Percentiles rank a stretch among this genome's conserved stretches.
These are phyloP conservation scores for Globisporangium irregulare DNA, from an alignment of 352 stramenopile genomes.

Conservation along the genomic window DNA sequence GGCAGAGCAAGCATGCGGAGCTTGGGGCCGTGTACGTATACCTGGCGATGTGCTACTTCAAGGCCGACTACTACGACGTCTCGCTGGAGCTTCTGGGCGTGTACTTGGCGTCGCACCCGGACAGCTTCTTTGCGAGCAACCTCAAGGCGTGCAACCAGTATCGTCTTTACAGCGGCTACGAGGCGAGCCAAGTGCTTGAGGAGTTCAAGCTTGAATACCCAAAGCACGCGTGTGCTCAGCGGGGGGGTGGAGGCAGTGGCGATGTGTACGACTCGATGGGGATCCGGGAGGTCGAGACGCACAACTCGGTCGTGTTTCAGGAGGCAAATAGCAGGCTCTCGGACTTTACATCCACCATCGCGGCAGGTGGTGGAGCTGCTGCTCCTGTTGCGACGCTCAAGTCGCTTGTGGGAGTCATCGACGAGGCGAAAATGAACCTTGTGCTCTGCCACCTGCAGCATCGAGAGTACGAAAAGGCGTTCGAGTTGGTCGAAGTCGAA, in stretches of 20 bases:
- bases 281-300: constrained; percentile 36
- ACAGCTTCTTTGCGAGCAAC: constrained; percentile 72
- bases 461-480: constrained; percentile 45
- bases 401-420: constrained; percentile 36
- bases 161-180: constrained; percentile 46
- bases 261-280: constrained; percentile 17
- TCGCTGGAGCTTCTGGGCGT: constrained; percentile 55
- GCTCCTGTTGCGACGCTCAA: constrained; percentile 21
- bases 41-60: constrained; percentile 74
- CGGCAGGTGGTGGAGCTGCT: not conserved
- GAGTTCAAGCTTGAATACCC: constrained; percentile 57
- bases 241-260: not conserved
- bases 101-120: constrained; percentile 44
- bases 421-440: constrained; percentile 57
- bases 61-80: constrained; percentile 68
- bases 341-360: not conserved
- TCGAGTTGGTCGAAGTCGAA: constrained; percentile 42
- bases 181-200: constrained; percentile 82
- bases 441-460: constrained; percentile 50
- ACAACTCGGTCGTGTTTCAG: constrained; percentile 58
- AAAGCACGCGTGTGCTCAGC: constrained; percentile 27
- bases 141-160: constrained; percentile 67
- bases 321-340: constrained; percentile 13
- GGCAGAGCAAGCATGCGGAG: constrained; percentile 25
- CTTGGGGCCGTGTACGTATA: constrained; percentile 58